phyloP scores from a whole-genome alignment of 108 stramenopile genomes.

The Craspedostauros australis region DNA sequence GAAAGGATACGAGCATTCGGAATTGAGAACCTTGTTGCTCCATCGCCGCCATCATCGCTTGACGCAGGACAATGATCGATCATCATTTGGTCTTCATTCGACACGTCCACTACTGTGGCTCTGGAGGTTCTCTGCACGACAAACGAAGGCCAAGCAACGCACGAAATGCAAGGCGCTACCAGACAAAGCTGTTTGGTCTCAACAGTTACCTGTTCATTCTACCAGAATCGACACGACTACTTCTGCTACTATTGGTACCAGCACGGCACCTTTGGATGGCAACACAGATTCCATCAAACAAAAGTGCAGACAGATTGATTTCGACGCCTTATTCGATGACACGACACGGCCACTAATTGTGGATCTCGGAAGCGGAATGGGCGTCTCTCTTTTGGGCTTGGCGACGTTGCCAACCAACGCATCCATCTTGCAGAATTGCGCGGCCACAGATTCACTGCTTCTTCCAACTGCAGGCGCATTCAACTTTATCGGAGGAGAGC shows the following conservation, averaged over 20 bases:
- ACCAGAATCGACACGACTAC: too few relatives aligned
- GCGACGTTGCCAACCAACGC: conserved; percentile 8
- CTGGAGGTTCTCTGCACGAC: conserved; percentile 67
- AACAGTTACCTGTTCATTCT: too few relatives aligned
- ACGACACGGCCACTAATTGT: conserved; percentile 57
- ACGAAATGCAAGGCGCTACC: background rate
- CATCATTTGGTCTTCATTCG: conserved; percentile 41
- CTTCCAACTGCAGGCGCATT: conserved; percentile 8
- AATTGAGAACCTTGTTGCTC: too few relatives aligned
- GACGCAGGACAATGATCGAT: too few relatives aligned
- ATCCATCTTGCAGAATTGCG: background rate
- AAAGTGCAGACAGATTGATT: too few relatives aligned
- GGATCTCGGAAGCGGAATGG: conserved; percentile 77
- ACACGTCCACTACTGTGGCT: conserved; percentile 45
- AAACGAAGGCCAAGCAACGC: conserved; percentile 30
- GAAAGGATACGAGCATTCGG: too few relatives aligned
- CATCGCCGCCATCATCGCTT: too few relatives aligned
- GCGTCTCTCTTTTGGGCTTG: conserved; percentile 60
- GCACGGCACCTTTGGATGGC: background rate
- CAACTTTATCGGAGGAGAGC: conserved; percentile 73
- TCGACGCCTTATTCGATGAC: conserved; percentile 38
- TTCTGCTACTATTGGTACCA: too few relatives aligned
- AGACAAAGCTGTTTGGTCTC: too few relatives aligned
- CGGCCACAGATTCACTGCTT: conserved; percentile 6
- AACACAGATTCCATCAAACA: background rate